These are phyloP conservation scores for Cubamyces lactineus DNA, from an alignment of 768 basidiomycete genomes.

Conservation along the genomic window DNA sequence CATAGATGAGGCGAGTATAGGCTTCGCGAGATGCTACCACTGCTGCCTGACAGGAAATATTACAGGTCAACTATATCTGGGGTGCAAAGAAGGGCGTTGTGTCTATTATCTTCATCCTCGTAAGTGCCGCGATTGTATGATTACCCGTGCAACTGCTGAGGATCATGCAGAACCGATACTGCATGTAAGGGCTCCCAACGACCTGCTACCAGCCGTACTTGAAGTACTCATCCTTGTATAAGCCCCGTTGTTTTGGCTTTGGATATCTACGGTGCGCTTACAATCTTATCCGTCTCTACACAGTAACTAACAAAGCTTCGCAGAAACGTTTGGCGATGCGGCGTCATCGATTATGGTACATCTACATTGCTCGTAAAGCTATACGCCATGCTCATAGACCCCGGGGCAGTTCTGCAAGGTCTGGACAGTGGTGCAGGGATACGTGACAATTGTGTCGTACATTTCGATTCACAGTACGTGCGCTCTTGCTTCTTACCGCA, in stretches of 20 bases:
- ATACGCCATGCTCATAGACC: not conserved
- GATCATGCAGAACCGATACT: conserved; percentile 32
- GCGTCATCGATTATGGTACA: conserved; percentile 22
- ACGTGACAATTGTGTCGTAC: conserved; percentile 33
- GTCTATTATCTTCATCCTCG: conserved; percentile 32
- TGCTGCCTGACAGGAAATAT: not conserved
- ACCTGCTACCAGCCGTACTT: not conserved
- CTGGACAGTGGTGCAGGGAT: conserved; percentile 33
- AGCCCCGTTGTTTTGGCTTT: conserved; percentile 32
- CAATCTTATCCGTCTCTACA: not conserved
- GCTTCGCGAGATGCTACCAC: not conserved
- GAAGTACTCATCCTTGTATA: not conserved
- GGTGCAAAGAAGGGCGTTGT: conserved; percentile 28
- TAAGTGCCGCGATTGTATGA: conserved; percentile 13
- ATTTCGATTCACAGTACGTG: conserved; percentile 34
- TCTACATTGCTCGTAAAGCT: too few species aligned
- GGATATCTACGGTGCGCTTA: conserved; percentile 31
- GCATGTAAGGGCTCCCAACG: conserved; percentile 26
- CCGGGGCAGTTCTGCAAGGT: conserved; percentile 30
- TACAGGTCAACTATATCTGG: conserved; percentile 33
- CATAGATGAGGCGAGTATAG: conserved; percentile 28
- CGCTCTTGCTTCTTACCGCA: not conserved
- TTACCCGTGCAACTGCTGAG: not conserved
- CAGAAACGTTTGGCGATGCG: conserved; percentile 28
- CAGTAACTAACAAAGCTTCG: not conserved